Base-by-base conservation (phyloP, 495 filamentous ascomycete genomes). In the Cudoniella acicularis region DNA sequence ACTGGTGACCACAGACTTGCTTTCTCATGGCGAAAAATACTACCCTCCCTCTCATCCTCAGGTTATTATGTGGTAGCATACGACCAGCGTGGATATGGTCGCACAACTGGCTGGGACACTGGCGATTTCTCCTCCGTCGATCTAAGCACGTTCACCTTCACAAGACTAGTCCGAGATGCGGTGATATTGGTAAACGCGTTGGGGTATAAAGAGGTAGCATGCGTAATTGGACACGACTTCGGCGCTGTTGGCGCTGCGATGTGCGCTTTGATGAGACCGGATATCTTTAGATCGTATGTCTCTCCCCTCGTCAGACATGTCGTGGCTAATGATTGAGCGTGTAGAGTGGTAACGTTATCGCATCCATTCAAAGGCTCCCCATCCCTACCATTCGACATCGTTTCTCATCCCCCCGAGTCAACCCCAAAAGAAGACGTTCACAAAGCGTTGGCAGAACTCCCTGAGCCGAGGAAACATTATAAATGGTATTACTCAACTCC, bases 21-120 rank as follows among this genome's bases (percentile, higher is more conserved):
- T 47, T 89, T 79, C 68, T 87, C 85, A 27, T 88, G 85, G 85
- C 83, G 85, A 54, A 81, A 84, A 46, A 68, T 87, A 11, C 75
- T 88, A 57, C 79, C 81, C 17, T 51, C 68, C 1, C 68, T 90
- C 21, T 81, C 85, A 10, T 67, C 60, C 3, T 72, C 78, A 1
- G 83, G 82, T 26, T 88, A 82, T 69, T 75, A 84, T 68, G 83
- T 83, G 54, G 79, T 88, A 3, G 85, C 86, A 1, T 78, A 81
- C 43, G 86, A 90, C 68, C 84, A 87, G 61, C 79, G 86, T 41
- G 86, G 86, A 20, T 90, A 87, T 63, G 86, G 86, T 16, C 78
- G 84, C 45, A 88, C 85, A 0, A 80, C 73, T 0, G 83, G 82
- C 45, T 87, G 84, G 83, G 78, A 85, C 61, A 74, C 66, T 0